phyloP scores from a whole-genome alignment of 2,329 filamentous ascomycete genomes.

The Myriosclerotinia duriaeana region DNA sequence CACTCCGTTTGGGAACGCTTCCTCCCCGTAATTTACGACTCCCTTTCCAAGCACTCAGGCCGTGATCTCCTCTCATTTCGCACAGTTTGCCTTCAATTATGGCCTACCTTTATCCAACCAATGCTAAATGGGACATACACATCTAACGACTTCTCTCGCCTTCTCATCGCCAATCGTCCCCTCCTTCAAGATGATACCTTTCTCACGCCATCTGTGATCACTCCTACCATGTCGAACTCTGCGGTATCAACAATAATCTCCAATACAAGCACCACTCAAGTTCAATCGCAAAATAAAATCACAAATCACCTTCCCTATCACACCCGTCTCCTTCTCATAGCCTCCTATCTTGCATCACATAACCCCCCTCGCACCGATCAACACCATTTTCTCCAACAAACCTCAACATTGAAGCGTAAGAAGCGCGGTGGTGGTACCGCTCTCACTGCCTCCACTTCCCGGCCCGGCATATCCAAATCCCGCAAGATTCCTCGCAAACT shows the following conservation, averaged over 20 bases:
- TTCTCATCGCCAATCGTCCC: conserved; percentile 69
- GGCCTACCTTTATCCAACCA: conserved; percentile 81
- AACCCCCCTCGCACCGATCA: conserved; percentile 73
- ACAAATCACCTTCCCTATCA: conserved; percentile 64
- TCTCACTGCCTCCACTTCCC: conserved; percentile 36
- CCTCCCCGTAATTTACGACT: conserved; percentile 81
- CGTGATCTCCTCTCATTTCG: conserved; percentile 74
- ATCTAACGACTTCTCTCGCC: conserved; percentile 77
- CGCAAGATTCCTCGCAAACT: conserved; percentile 75
- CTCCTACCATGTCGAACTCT: conserved; percentile 31
- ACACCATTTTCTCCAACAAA: conserved; percentile 64
- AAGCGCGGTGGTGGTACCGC: conserved; percentile 48
- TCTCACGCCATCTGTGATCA: conserved; percentile 63
- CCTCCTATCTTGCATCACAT: conserved; percentile 79
- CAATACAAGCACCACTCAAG: conserved; percentile 21
- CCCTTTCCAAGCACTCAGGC: conserved; percentile 75
- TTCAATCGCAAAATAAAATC: conserved; percentile 45
- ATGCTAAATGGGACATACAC: conserved; percentile 66
- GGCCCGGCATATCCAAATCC: conserved; percentile 50
- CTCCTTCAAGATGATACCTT: conserved; percentile 73
- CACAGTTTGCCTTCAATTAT: conserved; percentile 70
- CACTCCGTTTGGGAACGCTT: conserved; percentile 77
- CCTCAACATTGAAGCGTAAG: conserved; percentile 40
- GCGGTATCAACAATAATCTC: conserved; percentile 26
- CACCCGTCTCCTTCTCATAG: conserved; percentile 70